phyloP scores from a whole-genome alignment of 108 stramenopile genomes.

The Pseudonitzschia delicatissima region DNA sequence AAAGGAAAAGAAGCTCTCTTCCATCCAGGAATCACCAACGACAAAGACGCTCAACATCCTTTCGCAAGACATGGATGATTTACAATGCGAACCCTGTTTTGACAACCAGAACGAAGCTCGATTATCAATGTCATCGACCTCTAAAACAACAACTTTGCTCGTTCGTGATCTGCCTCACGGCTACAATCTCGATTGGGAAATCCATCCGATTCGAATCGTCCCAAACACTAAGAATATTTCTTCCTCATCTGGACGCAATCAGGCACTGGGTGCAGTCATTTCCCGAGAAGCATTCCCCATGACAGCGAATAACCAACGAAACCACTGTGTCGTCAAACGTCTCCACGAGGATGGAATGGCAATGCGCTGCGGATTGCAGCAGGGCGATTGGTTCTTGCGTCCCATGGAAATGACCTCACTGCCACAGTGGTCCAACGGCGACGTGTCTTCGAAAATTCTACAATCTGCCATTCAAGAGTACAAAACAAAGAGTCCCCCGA shows the following conservation, averaged over 20 bases:
- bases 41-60: neutral
- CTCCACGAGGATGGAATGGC: neutral
- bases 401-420: too few relatives aligned
- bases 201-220: neutral
- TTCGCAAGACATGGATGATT: constrained; percentile 6
- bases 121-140: neutral
- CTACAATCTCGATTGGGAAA: neutral
- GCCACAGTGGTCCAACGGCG: neutral
- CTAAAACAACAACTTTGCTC: neutral
- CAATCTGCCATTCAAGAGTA: too few relatives aligned
- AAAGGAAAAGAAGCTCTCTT: neutral
- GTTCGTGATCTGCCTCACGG: neutral
- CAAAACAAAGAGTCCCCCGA: neutral
- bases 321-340: neutral
- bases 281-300: neutral
- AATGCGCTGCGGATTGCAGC: neutral
- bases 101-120: neutral
- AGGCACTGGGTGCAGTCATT: neutral
- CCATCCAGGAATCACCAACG: neutral
- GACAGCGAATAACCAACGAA: neutral
- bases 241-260: neutral
- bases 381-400: constrained; percentile 3
- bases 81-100: neutral
- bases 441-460: neutral
- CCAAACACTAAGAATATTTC: neutral